Evolutionary conservation across 768 basidiomycete genomes (phyloP).

Genomic region (Kondoa subrosea): DNA sequence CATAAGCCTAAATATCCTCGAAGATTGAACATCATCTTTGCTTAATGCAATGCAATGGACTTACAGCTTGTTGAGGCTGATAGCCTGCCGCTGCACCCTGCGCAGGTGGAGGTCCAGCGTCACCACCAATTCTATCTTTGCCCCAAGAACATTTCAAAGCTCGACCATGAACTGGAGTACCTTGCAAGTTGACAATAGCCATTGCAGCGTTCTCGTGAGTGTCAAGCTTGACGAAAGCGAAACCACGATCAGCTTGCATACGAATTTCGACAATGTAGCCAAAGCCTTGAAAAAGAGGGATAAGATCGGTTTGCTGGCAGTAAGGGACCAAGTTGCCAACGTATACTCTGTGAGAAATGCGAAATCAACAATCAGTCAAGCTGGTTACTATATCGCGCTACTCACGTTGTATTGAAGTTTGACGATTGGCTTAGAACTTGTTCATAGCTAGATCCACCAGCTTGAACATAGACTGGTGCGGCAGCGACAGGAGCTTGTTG

Average conservation of each 20-base stretch:
- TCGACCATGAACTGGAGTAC: slow-evolving; percentile 89
- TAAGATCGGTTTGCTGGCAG: slow-evolving; percentile 90
- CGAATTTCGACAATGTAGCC: slow-evolving; percentile 97
- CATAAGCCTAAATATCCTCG: background rate
- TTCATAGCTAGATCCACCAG: slow-evolving; percentile 68
- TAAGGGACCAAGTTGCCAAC: slow-evolving; percentile 97
- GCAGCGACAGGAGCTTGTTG: slow-evolving; percentile 20
- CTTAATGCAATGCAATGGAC: background rate
- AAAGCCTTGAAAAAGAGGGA: slow-evolving; percentile 94
- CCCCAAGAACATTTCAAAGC: slow-evolving; percentile 99
- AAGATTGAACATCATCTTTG: too few species aligned
- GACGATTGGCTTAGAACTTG: slow-evolving; percentile 84
- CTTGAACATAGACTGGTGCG: slow-evolving; percentile 7
- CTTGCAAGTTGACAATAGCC: slow-evolving; percentile 92
- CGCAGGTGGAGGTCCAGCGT: background rate
- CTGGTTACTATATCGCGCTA: slow-evolving; percentile 36
- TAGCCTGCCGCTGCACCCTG: background rate
- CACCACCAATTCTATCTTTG: slow-evolving; percentile 48
- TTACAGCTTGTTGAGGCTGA: background rate
- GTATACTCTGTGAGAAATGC: slow-evolving; percentile 56
- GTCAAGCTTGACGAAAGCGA: slow-evolving; percentile 97
- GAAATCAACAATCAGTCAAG: too few species aligned
- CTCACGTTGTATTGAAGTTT: slow-evolving; percentile 53
- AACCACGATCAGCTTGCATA: slow-evolving; percentile 97
- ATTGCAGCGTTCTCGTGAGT: slow-evolving; percentile 95